These are phyloP conservation scores for Chlorella sp. DNA, from an alignment of 139 green algal species.

Conservation along the genomic window DNA sequence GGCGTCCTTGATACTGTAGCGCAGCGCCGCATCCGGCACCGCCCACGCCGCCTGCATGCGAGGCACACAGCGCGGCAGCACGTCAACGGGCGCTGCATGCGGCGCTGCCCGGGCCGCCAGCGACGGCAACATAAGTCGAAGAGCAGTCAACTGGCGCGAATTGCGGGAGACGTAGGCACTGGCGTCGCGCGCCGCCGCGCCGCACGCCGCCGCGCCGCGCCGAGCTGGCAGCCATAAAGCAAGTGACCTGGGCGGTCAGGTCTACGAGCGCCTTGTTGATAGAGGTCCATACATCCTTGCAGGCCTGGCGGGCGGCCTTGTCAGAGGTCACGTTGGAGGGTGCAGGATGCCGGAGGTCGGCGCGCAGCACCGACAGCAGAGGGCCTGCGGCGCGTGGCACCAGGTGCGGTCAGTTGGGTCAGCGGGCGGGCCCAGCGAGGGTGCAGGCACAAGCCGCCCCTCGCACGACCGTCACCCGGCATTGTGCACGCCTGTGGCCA, in stretches of 20 bases:
- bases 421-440: too few relatives aligned
- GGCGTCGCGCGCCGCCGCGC: too few relatives aligned
- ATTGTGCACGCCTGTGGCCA: too few relatives aligned
- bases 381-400: too few relatives aligned
- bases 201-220: neutral
- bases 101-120: neutral
- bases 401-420: too few relatives aligned
- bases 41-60: conserved; percentile 28
- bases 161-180: neutral
- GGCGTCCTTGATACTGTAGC: conserved; percentile 38
- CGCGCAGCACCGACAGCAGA: conserved; percentile 18
- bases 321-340: neutral
- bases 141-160: too few relatives aligned
- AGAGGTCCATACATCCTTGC: conserved; percentile 19
- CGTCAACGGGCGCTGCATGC: neutral
- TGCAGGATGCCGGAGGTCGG: neutral
- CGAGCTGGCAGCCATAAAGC: neutral
- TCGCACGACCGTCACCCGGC: too few relatives aligned
- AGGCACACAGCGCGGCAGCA: neutral
- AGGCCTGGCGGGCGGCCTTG: conserved; percentile 15
- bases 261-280: conserved; percentile 22
- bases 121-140: neutral
- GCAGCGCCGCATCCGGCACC: conserved; percentile 38
- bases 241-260: too few relatives aligned
- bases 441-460: too few relatives aligned